A percentile compares a stretch with the other conserved stretches of the same genome.
Conservation (phyloP, 2,329 filamentous ascomycete genomes). For the Cryphonectria naterciae region DNA sequence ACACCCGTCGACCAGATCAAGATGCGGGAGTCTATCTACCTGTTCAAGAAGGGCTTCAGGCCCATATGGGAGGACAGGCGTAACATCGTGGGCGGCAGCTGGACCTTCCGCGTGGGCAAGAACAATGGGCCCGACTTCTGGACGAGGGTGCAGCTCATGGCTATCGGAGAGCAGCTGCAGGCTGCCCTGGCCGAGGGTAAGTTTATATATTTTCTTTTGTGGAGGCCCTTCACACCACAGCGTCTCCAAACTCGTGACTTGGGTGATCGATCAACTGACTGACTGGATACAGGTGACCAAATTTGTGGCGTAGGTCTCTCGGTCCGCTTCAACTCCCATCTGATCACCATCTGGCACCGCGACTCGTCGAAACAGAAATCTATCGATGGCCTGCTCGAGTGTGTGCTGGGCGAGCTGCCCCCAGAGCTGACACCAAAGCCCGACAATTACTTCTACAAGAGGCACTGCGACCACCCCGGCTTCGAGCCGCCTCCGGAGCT, state of each 20-base stretch:
- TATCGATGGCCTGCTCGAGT: slow-evolving; percentile 72
- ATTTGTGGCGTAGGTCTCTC: slow-evolving; percentile 88
- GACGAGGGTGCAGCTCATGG: slow-evolving; percentile 80
- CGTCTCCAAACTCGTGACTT: background rate
- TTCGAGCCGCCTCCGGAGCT: slow-evolving; percentile 70
- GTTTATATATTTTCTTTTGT: slow-evolving; percentile 31
- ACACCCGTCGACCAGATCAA: slow-evolving; percentile 76
- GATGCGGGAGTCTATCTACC: slow-evolving; percentile 76
- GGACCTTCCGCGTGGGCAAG: slow-evolving; percentile 91
- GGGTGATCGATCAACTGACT: background rate
- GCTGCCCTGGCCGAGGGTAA: slow-evolving; percentile 71
- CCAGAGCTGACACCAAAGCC: slow-evolving; percentile 72
- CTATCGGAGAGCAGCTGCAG: slow-evolving; percentile 82
- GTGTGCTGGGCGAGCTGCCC: slow-evolving; percentile 74
- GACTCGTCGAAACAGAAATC: slow-evolving; percentile 80
- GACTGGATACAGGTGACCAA: slow-evolving; percentile 66
- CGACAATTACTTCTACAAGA: slow-evolving; percentile 82
- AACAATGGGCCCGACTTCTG: slow-evolving; percentile 72
- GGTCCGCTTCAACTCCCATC: slow-evolving; percentile 64
- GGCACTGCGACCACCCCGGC: slow-evolving; percentile 84
- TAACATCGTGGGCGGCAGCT: slow-evolving; percentile 83
- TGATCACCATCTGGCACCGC: slow-evolving; percentile 88
- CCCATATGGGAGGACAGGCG: slow-evolving; percentile 85
- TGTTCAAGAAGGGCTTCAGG: slow-evolving; percentile 78
- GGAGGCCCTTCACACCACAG: background rate